Conservation (phyloP, 108 stramenopile species). For the Bacterosira constricta region DNA sequence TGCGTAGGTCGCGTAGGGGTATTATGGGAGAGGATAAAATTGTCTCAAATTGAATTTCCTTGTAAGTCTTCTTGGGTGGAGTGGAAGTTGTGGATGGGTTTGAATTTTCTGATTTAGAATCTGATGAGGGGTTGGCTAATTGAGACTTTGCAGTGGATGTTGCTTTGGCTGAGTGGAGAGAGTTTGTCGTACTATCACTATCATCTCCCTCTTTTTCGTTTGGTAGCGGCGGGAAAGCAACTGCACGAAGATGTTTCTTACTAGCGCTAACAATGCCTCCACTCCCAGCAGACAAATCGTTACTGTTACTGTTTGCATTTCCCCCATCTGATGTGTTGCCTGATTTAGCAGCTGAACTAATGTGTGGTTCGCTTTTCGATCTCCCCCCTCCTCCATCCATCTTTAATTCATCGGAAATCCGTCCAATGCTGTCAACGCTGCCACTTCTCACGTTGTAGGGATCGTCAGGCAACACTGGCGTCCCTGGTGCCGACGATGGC, state of each 20-base stretch:
- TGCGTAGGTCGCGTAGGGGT: slow-evolving; percentile 65
- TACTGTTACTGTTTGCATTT: too few species aligned
- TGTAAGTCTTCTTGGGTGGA: slow-evolving; percentile 49
- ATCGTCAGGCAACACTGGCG: too few species aligned
- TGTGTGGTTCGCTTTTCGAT: too few species aligned
- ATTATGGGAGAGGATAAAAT: slow-evolving; percentile 57
- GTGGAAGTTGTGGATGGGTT: slow-evolving; percentile 14
- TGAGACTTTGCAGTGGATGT: not conserved
- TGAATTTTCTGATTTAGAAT: not conserved
- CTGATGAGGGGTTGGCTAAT: not conserved
- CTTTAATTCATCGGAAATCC: too few species aligned
- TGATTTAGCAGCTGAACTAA: too few species aligned
- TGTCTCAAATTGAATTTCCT: slow-evolving; percentile 67
- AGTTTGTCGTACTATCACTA: slow-evolving; percentile 33
- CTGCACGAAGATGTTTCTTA: slow-evolving; percentile 17
- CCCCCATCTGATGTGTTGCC: too few species aligned
- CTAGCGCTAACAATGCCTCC: too few species aligned
- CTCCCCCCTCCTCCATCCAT: too few species aligned
- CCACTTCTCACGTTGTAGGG: not conserved
- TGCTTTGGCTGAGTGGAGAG: slow-evolving; percentile 55
- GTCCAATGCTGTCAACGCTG: not conserved
- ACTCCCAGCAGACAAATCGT: too few species aligned
- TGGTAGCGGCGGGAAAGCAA: slow-evolving; percentile 33
- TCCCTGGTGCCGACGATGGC: too few species aligned
- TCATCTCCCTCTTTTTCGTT: not conserved